A percentile compares a stretch with the other conserved stretches of the same genome.
These are phyloP conservation scores for Sclerotinia sclerotiorum DNA, from an alignment of 2,329 filamentous ascomycete species.

Conservation along the genomic window DNA sequence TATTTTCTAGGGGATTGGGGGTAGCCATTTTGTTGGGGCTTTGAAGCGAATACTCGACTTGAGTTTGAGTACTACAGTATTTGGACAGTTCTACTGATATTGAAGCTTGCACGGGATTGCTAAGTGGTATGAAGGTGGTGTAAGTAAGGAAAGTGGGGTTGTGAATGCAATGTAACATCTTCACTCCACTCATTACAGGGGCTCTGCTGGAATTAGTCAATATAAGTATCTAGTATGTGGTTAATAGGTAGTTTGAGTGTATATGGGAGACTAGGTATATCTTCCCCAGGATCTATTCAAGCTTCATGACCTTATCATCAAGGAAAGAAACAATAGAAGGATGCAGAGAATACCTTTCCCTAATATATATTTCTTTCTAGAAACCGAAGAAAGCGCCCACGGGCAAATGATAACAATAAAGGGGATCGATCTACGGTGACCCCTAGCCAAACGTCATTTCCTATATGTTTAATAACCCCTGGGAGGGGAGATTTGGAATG, in stretches of 20 bases:
- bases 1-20: conserved; percentile 28
- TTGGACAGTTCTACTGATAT: neutral
- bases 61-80: no score
- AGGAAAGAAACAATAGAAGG: no score
- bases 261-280: neutral
- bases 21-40: neutral
- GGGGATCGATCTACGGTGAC: conserved; percentile 5
- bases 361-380: neutral
- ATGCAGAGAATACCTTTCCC: neutral
- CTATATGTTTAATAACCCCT: neutral
- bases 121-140: neutral
- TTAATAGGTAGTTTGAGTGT: neutral
- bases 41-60: neutral
- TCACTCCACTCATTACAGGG: conserved; percentile 12
- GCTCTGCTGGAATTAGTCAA: neutral
- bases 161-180: conserved; percentile 17
- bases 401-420: neutral
- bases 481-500: conserved; percentile 1
- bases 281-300: neutral
- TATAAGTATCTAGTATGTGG: no score
- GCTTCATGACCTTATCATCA: neutral
- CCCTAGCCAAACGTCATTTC: conserved; percentile 11
- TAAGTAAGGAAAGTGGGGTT: conserved; percentile 1
- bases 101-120: neutral
- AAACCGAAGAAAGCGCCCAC: neutral